Conservation (phyloP, 345 rosid genomes). For the Reutealis trisperma region DNA sequence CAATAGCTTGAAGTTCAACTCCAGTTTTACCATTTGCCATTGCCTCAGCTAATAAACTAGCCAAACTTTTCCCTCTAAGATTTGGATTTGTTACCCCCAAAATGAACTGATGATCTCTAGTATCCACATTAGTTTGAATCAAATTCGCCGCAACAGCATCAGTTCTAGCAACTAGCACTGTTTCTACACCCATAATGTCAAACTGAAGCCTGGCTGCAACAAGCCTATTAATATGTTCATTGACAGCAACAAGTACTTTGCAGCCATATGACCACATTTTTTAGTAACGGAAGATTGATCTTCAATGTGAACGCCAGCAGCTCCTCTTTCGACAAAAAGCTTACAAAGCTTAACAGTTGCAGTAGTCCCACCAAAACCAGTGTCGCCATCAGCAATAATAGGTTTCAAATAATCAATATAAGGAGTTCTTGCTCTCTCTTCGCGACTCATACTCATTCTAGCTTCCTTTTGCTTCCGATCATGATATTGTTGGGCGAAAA, state of each 20-base stretch:
- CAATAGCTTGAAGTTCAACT: conserved; percentile 70
- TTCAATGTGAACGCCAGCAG: conserved; percentile 94
- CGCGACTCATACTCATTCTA: conserved; percentile 83
- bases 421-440: conserved; percentile 79
- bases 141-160: conserved; percentile 85
- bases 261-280: conserved; percentile 97
- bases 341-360: conserved; percentile 96
- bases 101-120: conserved; percentile 90
- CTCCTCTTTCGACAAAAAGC: conserved; percentile 92
- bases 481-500: conserved; percentile 91
- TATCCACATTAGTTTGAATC: conserved; percentile 82
- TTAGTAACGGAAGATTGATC: conserved; percentile 95
- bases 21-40: conserved; percentile 81
- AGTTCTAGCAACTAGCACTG: conserved; percentile 86
- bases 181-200: conserved; percentile 93
- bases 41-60: conserved; percentile 65
- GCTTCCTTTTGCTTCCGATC: conserved; percentile 94
- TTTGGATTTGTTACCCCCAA: conserved; percentile 82
- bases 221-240: conserved; percentile 87
- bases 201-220: conserved; percentile 96
- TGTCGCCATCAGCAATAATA: conserved; percentile 96
- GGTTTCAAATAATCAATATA: conserved; percentile 91
- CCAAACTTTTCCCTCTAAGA: conserved; percentile 63
- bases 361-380: conserved; percentile 91
- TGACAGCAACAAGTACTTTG: conserved; percentile 87